Evolutionary conservation across 495 filamentous ascomycete species (phyloP), one percentile per base, ranked within the genome.

Genomic region (Penicillium verhagenii): DNA sequence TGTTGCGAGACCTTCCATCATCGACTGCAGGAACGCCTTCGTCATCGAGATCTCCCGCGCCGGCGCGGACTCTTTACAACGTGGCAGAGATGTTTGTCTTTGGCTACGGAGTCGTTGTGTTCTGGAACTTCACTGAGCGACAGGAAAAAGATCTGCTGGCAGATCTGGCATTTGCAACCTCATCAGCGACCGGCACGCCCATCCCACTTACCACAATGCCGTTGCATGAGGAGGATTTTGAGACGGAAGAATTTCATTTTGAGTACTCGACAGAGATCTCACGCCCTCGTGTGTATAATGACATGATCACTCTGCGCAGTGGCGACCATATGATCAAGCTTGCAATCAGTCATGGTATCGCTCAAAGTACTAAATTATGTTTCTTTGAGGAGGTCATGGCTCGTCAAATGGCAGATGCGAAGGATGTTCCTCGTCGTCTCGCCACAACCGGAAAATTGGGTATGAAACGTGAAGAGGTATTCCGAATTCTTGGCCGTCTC

Each of bases 261-360:
- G 92, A 97, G 65, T 99, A 99, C 71, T 92, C 88, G 54, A 82
- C 84, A 1, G 80, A 88, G 46, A 90, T 92, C 23, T 85, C 90
- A 37, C 82, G 91, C 21, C 95, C 94, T 7, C 80, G 94, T 52
- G 88, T 99, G 52, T 99, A 91, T 72, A 96, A 99, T 68, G 94
- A 99, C 67, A 97, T 99, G 95, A 97, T 99, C 67, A 99, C 94
- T 1, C 77, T 99, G 11, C 81, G 92, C 26, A 91, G 88, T 39
- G 89, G 91, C 14, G 94, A 99, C 73, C 95, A 97, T 76, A 97
- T 97, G 94, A 94, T 97, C 65, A 97, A 97, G 72, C 79, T 99
- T 4, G 89, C 92, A 11, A 99, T 99, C 74, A 91, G 87, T 60
- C 95, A 99, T 67, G 95, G 92, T 42, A 96, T 99, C 57, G 90